phyloP scores from a whole-genome alignment of 129 eudicot genomes.

The Helianthus annuus region HanXRQr2.0-SUNRISE NC_035448.2:190662353-190662852 shows the following conservation, averaged over 20 bases:
- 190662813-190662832: constrained; percentile 19
- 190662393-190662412: constrained; percentile 43
- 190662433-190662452: not conserved
- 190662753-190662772: constrained; percentile 32
- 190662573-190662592: constrained; percentile 23
- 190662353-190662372: constrained; percentile 43
- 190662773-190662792: constrained; percentile 28
- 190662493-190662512: constrained; percentile 9
- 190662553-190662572: constrained; percentile 15
- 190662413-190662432: constrained; percentile 18
- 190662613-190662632: constrained; percentile 24
- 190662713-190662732: constrained; percentile 8
- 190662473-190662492: constrained; percentile 16
- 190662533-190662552: constrained; percentile 20
- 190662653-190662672: constrained; percentile 35
- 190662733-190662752: constrained; percentile 21
- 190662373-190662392: constrained; percentile 45
- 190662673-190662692: constrained; percentile 14
- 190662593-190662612: constrained; percentile 35
- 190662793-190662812: constrained; percentile 22
- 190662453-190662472: constrained; percentile 24
- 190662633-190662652: constrained; percentile 37
- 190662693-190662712: not conserved
- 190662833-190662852: constrained; percentile 29
- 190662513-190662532: constrained; percentile 16